A percentile compares a stretch with the other conserved stretches of the same genome.
Conservation (phyloP, 208 protist species). For the Vickermania spadyakhi region DNA sequence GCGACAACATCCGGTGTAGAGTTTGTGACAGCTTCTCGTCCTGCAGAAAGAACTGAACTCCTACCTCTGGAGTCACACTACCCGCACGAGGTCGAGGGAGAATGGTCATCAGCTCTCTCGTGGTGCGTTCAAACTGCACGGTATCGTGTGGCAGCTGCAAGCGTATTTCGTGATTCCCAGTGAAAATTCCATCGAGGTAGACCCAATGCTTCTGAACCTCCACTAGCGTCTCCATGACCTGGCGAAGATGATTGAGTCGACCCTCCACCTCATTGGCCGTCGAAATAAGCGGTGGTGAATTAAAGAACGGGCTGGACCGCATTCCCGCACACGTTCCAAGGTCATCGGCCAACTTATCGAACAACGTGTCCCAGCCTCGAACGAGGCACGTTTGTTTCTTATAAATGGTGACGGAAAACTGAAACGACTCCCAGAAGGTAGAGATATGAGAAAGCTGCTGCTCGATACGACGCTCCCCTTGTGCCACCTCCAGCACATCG, state of each 20-base stretch:
- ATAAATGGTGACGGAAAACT: conserved; percentile 93
- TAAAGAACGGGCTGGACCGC: conserved; percentile 95
- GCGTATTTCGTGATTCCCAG: conserved; percentile 91
- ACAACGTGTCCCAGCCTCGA: conserved; percentile 96
- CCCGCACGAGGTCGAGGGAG: conserved; percentile 78
- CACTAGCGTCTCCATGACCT: conserved; percentile 90
- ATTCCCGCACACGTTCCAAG: conserved; percentile 91
- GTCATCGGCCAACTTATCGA: conserved; percentile 92
- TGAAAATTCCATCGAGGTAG: conserved; percentile 97
- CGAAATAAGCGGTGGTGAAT: conserved; percentile 47
- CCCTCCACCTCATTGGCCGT: conserved; percentile 86
- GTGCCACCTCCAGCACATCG: conserved; percentile 82
- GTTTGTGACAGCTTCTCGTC: conserved; percentile 80
- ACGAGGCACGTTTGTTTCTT: conserved; percentile 93
- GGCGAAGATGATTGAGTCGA: conserved; percentile 86
- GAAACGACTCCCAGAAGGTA: conserved; percentile 88
- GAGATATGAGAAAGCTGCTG: conserved; percentile 79
- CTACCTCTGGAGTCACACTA: conserved; percentile 34
- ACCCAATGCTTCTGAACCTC: conserved; percentile 98
- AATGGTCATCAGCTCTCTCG: conserved; percentile 90
- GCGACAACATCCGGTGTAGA: conserved; percentile 88
- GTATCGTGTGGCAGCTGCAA: conserved; percentile 93
- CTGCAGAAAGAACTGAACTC: conserved; percentile 88
- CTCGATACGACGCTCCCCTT: conserved; percentile 82
- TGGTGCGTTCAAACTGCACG: conserved; percentile 90